A percentile compares a stretch with the other conserved stretches of the same genome.
phyloP scores from a whole-genome alignment of 345 rosid species.

The Heritiera littoralis region DNA sequence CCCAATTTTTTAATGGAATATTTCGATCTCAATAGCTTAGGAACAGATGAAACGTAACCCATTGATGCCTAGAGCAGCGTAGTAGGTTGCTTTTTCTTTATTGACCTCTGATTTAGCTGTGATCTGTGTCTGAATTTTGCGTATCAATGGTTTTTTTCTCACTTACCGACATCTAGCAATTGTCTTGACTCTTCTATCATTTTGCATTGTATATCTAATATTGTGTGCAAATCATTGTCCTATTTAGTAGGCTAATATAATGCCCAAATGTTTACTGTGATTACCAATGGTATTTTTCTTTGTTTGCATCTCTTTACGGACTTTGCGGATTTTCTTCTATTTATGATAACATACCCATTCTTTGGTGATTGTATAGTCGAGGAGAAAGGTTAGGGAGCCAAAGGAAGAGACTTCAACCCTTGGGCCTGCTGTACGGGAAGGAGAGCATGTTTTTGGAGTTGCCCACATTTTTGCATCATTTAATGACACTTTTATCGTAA shows the following conservation, averaged over 20 bases:
- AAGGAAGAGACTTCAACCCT: constrained; percentile 64
- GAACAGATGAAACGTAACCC: not conserved
- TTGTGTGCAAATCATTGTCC: not conserved
- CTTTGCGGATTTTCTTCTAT: not conserved
- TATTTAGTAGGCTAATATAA: not conserved
- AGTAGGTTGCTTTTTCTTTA: not conserved
- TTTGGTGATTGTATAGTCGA: constrained; percentile 48
- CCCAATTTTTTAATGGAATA: not conserved
- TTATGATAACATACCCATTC: not conserved
- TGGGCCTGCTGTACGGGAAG: constrained; percentile 40
- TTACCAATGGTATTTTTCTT: not conserved
- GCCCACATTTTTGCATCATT: constrained; percentile 89
- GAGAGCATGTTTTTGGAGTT: constrained; percentile 80
- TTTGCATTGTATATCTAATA: not conserved
- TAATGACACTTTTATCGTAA: constrained; percentile 89
- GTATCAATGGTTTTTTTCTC: not conserved
- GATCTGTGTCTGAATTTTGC: not conserved
- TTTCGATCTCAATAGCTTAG: not conserved
- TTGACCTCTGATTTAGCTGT: not conserved
- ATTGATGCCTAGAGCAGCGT: not conserved
- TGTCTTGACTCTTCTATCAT: not conserved
- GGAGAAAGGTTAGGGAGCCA: constrained; percentile 67
- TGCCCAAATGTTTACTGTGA: not conserved
- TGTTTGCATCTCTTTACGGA: not conserved
- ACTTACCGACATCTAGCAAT: not conserved